These are phyloP conservation scores for Trametes coccinea DNA, from an alignment of 768 basidiomycete genomes.

Conservation along the genomic window DNA sequence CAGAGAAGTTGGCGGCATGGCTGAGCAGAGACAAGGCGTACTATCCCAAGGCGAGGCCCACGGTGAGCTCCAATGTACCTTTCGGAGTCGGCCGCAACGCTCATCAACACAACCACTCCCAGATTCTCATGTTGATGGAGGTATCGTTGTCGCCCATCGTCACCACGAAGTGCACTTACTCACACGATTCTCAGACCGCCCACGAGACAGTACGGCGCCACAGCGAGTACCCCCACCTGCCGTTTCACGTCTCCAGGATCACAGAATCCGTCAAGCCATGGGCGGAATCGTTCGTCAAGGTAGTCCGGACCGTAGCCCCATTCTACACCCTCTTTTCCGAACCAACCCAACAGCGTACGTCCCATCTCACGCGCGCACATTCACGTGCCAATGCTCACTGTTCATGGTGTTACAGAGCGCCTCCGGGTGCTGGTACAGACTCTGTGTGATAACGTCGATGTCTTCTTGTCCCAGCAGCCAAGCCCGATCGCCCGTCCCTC, in stretches of 20 bases:
- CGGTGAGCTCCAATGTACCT: conserved; percentile 16
- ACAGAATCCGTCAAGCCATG: conserved; percentile 7
- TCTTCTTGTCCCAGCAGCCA: conserved; percentile 1
- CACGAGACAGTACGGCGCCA: conserved; percentile 17
- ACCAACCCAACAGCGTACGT: conserved; percentile 20
- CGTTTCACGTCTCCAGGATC: conserved; percentile 21
- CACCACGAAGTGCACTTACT: neutral
- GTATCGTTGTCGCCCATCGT: conserved; percentile 4
- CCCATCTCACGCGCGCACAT: neutral
- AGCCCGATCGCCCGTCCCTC: neutral
- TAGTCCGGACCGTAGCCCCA: conserved; percentile 18
- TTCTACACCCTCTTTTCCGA: conserved; percentile 23
- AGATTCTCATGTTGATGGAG: conserved; percentile 16
- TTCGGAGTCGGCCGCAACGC: too few species aligned
- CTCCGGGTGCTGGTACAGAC: conserved; percentile 17
- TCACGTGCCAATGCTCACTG: neutral
- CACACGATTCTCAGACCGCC: conserved; percentile 16
- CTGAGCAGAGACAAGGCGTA: conserved; percentile 27
- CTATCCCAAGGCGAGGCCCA: conserved; percentile 25
- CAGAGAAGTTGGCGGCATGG: conserved; percentile 25
- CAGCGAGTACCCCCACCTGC: neutral
- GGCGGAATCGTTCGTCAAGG: conserved; percentile 19
- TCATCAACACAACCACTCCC: too few species aligned
- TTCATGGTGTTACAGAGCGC: conserved; percentile 13
- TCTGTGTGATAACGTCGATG: conserved; percentile 11